Percentiles rank a stretch among this genome's conserved stretches.
These are phyloP conservation scores for Penstemon davidsonii DNA, from an alignment of 257 asterid genomes.

Conservation along the genomic window DNA sequence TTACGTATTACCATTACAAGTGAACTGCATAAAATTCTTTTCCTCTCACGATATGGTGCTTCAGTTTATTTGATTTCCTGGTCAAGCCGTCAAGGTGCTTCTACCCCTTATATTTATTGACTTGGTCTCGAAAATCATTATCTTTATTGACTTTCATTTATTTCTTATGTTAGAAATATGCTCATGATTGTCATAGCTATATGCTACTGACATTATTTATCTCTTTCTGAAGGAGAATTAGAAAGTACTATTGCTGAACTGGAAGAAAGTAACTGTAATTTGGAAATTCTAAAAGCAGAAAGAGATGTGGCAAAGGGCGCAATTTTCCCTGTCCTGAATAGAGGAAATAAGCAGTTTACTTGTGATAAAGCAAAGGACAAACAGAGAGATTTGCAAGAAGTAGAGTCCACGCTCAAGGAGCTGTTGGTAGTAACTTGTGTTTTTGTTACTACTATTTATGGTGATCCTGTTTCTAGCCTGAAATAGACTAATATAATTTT, in stretches of 20 bases:
- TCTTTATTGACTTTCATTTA: background rate
- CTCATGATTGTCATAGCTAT: conserved; percentile 1
- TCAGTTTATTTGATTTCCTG: background rate
- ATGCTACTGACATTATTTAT: conserved; percentile 21
- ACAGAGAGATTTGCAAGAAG: conserved; percentile 72
- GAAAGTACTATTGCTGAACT: conserved; percentile 60
- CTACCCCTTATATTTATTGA: background rate
- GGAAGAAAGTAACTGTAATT: conserved; percentile 72
- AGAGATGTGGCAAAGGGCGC: conserved; percentile 63
- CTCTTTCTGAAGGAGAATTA: conserved; percentile 66
- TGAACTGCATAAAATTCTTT: conserved; percentile 8
- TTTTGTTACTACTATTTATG: conserved; percentile 27
- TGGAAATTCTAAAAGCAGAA: conserved; percentile 73
- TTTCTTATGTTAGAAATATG: background rate
- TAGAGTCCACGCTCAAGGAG: conserved; percentile 75
- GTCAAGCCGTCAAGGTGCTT: background rate
- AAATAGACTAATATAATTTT: conserved; percentile 18
- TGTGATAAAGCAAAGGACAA: conserved; percentile 66
- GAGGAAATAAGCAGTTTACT: conserved; percentile 51
- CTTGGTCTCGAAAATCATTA: background rate
- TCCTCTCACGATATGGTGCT: too few species aligned
- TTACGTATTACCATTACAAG: background rate
- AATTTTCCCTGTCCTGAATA: conserved; percentile 48
- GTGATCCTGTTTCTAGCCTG: conserved; percentile 6
- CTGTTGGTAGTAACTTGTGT: conserved; percentile 54